phyloP scores from a whole-genome alignment of 83 land plant species.

The Larix sibirica region DNA sequence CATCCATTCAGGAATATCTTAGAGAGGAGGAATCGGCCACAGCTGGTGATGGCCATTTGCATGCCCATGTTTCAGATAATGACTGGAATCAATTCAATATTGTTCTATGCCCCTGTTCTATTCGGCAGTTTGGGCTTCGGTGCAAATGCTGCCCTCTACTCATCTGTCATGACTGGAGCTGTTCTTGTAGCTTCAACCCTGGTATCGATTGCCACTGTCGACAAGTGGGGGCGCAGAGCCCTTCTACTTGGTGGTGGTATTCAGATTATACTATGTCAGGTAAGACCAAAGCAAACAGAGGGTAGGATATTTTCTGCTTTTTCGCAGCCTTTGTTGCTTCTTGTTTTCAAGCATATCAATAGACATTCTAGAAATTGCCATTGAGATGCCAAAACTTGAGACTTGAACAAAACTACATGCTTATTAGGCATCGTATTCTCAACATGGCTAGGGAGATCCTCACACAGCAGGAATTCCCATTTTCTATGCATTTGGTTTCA shows the following conservation, averaged over 20 bases:
- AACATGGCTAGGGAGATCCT: too few relatives aligned
- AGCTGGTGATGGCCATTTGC: slow-evolving; percentile 72
- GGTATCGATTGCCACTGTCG: slow-evolving; percentile 66
- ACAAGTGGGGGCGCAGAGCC: slow-evolving; percentile 49
- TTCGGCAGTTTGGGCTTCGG: slow-evolving; percentile 74
- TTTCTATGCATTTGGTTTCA: too few relatives aligned
- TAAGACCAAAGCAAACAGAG: slow-evolving; percentile 1
- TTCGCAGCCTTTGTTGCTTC: background rate
- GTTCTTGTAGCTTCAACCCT: slow-evolving; percentile 53
- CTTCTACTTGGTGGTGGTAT: slow-evolving; percentile 59
- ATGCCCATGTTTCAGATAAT: slow-evolving; percentile 72
- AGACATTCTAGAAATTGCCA: background rate
- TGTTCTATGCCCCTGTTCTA: slow-evolving; percentile 77
- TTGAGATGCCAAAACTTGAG: too few relatives aligned
- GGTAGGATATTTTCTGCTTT: background rate
- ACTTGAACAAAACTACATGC: too few relatives aligned
- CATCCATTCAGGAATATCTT: slow-evolving; percentile 69
- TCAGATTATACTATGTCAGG: slow-evolving; percentile 68
- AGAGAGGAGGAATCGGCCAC: slow-evolving; percentile 58
- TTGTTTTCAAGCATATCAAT: background rate
- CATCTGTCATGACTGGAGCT: slow-evolving; percentile 72
- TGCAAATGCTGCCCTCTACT: slow-evolving; percentile 68
- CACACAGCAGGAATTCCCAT: too few relatives aligned
- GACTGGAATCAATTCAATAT: slow-evolving; percentile 71
- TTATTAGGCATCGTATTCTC: too few relatives aligned